Percentiles rank a stretch among this genome's conserved stretches.
phyloP scores from a whole-genome alignment of 371 early-diverging fungal species.

The Dichotomocladium elegans region DNA sequence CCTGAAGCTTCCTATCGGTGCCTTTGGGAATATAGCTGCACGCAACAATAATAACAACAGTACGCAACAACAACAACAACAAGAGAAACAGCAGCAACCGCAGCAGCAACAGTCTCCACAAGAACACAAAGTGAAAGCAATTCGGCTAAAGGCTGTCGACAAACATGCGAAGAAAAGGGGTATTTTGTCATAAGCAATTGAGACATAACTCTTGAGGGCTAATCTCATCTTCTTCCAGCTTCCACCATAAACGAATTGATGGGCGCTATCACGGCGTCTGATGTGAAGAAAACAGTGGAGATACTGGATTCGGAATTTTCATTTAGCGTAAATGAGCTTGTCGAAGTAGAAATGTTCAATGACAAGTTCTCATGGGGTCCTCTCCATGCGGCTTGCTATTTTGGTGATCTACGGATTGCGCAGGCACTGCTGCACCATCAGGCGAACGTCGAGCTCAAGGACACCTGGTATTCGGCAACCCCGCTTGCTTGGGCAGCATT shows the following conservation, averaged over 20 bases:
- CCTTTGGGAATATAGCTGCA: constrained; percentile 16
- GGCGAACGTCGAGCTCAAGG: constrained; percentile 78
- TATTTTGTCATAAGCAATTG: no score
- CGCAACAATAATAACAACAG: background rate
- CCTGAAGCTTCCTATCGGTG: constrained; percentile 32
- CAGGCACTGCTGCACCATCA: constrained; percentile 65
- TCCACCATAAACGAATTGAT: constrained; percentile 17
- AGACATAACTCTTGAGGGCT: no score
- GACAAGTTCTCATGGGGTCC: constrained; percentile 79
- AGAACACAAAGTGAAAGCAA: constrained; percentile 30
- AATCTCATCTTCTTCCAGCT: background rate
- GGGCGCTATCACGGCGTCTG: constrained; percentile 25
- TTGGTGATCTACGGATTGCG: constrained; percentile 68
- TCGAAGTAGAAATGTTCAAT: constrained; percentile 57
- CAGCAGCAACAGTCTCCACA: background rate
- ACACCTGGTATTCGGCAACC: constrained; percentile 82
- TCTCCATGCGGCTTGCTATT: constrained; percentile 85
- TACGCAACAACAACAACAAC: constrained; percentile 2
- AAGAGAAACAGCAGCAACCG: background rate
- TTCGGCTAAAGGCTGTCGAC: constrained; percentile 35
- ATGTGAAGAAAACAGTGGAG: constrained; percentile 26
- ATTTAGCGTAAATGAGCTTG: constrained; percentile 53
- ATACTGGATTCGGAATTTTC: constrained; percentile 25
- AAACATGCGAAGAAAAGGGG: constrained; percentile 19
- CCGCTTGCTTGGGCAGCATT: constrained; percentile 93